Percentiles rank a stretch among this genome's conserved stretches.
Evolutionary conservation across 1,139 yeast genomes (phyloP).

Genomic region (Taphrina pruni): DNA sequence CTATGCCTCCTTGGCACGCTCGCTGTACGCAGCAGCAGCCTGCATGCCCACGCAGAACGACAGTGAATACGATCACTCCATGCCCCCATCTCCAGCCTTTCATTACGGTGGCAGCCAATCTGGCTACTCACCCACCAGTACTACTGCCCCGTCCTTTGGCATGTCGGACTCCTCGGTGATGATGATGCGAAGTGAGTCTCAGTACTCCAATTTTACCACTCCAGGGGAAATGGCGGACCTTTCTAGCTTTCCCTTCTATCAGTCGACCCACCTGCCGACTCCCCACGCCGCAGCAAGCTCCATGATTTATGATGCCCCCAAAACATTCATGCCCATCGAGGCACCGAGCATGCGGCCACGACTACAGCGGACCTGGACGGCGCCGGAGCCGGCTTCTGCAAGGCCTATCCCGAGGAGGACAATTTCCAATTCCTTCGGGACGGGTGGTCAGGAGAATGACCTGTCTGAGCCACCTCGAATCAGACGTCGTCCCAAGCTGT

Average conservation of each 20-base stretch:
- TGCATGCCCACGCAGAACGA: constrained; percentile 10
- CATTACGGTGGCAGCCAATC: neutral
- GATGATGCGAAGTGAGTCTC: constrained; percentile 17
- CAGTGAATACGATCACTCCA: constrained; percentile 15
- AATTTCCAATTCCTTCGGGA: constrained; percentile 1
- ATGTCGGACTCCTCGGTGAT: constrained; percentile 9
- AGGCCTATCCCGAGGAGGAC: constrained; percentile 16
- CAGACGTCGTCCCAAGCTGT: constrained; percentile 19
- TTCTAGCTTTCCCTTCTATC: constrained; percentile 6
- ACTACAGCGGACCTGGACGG: constrained; percentile 18
- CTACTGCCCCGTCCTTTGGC: constrained; percentile 8
- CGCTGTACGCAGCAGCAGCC: constrained; percentile 15
- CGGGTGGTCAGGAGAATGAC: neutral
- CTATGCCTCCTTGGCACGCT: constrained; percentile 28
- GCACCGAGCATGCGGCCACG: constrained; percentile 14
- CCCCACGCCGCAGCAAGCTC: neutral
- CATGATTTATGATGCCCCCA: neutral
- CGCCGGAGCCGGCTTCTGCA: neutral
- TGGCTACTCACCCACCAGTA: constrained; percentile 15
- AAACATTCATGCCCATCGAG: neutral
- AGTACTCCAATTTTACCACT: constrained; percentile 21
- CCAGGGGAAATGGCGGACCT: neutral
- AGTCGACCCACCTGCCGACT: constrained; percentile 17
- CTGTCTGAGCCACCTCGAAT: constrained; percentile 3
- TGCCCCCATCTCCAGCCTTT: constrained; percentile 20